Percentiles rank a stretch among this genome's conserved stretches.
Conservation (phyloP, 2,329 filamentous ascomycete genomes). For the Colletotrichum liriopes region DNA sequence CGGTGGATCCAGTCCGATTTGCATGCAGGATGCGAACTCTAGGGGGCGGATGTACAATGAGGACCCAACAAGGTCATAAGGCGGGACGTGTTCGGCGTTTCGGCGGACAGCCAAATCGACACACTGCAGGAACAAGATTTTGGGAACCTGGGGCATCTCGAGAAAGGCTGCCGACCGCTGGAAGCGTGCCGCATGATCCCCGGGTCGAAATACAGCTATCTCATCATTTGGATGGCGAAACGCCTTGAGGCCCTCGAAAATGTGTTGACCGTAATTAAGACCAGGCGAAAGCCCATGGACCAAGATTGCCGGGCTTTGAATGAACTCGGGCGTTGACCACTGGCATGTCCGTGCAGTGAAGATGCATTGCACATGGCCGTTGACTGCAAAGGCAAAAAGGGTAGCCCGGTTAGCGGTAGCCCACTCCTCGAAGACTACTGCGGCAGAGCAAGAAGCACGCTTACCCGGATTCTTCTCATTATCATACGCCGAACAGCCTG, state of each 20-base stretch:
- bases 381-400: background rate
- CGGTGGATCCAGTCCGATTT: constrained; percentile 45
- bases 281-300: background rate
- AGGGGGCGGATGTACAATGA: constrained; percentile 79
- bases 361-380: background rate
- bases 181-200: constrained; percentile 15
- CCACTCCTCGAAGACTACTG: background rate
- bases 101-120: constrained; percentile 74
- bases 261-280: constrained; percentile 1
- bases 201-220: constrained; percentile 2
- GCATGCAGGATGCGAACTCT: constrained; percentile 65
- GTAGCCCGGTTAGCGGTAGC: background rate
- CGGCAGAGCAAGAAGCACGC: background rate
- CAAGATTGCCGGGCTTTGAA: background rate
- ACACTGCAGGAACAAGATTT: constrained; percentile 70
- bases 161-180: constrained; percentile 53
- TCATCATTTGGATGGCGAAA: background rate
- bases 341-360: background rate
- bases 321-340: background rate
- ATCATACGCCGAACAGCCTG: background rate
- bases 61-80: constrained; percentile 72
- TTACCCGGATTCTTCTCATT: background rate
- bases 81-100: constrained; percentile 79
- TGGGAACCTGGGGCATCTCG: constrained; percentile 74
- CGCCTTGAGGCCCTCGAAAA: constrained; percentile 3